Evolutionary conservation across 2,329 filamentous ascomycete genomes (phyloP).

Genomic region (Phialocephala sp.): DNA sequence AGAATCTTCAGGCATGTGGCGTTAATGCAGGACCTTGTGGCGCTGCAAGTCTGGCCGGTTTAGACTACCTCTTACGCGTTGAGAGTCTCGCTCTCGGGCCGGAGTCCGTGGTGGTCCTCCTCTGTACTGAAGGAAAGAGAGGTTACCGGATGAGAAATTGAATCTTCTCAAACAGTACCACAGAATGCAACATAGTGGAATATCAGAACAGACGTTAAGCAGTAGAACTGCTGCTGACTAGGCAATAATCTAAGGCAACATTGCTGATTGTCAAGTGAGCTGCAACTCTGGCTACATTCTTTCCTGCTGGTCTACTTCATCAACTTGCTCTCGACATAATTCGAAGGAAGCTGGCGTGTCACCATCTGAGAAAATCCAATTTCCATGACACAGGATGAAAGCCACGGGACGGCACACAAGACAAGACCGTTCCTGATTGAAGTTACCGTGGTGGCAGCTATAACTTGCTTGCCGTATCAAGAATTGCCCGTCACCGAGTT

Average conservation of each 20-base stretch:
- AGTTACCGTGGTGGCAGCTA: background rate
- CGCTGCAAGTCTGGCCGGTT: conserved; percentile 58
- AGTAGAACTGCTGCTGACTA: background rate
- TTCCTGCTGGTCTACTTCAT: background rate
- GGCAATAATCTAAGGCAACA: background rate
- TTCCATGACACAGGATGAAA: background rate
- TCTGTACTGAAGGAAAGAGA: conserved; percentile 69
- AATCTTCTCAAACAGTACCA: background rate
- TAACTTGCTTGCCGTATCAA: background rate
- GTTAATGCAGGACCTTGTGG: conserved; percentile 56
- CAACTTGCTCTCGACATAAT: background rate
- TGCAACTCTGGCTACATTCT: background rate
- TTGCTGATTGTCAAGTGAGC: background rate
- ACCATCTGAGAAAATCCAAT: background rate
- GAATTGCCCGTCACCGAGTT: background rate
- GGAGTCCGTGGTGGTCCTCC: conserved; percentile 63
- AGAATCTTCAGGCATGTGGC: conserved; percentile 45
- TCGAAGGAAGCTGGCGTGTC: background rate
- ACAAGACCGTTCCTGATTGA: background rate
- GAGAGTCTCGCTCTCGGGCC: conserved; percentile 47
- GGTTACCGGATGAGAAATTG: conserved; percentile 49
- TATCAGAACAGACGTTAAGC: background rate
- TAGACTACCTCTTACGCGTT: conserved; percentile 53
- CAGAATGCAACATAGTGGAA: background rate
- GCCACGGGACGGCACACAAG: background rate